A percentile compares a stretch with the other conserved stretches of the same genome.
These are phyloP conservation scores for Candida sakaeoensis DNA, from an alignment of 805 yeast species.

Conservation along the genomic window DNA sequence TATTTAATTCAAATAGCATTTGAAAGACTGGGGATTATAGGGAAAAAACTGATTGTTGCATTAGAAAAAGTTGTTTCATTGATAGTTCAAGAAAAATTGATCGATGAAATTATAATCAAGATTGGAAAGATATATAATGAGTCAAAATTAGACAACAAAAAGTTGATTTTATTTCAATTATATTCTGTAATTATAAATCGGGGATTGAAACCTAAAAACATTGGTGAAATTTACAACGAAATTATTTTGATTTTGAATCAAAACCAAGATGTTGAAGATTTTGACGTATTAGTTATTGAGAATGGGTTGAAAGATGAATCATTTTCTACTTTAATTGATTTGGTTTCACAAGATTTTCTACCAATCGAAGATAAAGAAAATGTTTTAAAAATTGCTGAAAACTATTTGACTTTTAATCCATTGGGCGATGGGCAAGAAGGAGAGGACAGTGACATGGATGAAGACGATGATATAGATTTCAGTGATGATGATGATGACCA, in stretches of 20 bases:
- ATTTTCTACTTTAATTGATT: slow-evolving; percentile 38
- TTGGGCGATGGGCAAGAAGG: slow-evolving; percentile 26
- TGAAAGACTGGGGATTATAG: slow-evolving; percentile 39
- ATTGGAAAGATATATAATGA: neutral
- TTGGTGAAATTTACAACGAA: slow-evolving; percentile 15
- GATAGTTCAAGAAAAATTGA: slow-evolving; percentile 10
- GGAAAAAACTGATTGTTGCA: slow-evolving; percentile 49
- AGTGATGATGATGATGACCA: slow-evolving; percentile 45
- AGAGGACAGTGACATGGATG: slow-evolving; percentile 27
- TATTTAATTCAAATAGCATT: slow-evolving; percentile 36
- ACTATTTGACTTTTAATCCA: slow-evolving; percentile 31
- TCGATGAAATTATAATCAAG: slow-evolving; percentile 3
- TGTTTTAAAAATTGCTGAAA: slow-evolving; percentile 17
- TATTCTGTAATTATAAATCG: slow-evolving; percentile 15
- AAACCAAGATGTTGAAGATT: slow-evolving; percentile 23
- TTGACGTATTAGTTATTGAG: slow-evolving; percentile 37
- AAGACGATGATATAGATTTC: slow-evolving; percentile 34
- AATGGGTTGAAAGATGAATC: slow-evolving; percentile 53
- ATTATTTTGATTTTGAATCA: slow-evolving; percentile 20
- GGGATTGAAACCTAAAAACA: slow-evolving; percentile 4
- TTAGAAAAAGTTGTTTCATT: slow-evolving; percentile 40
- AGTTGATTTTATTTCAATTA: slow-evolving; percentile 12
- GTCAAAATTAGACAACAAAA: slow-evolving; percentile 4
- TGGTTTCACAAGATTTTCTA: slow-evolving; percentile 13
- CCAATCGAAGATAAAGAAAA: slow-evolving; percentile 9